Conservation (phyloP, 768 basidiomycete species). For the Gymnopilus dilepis region DNA sequence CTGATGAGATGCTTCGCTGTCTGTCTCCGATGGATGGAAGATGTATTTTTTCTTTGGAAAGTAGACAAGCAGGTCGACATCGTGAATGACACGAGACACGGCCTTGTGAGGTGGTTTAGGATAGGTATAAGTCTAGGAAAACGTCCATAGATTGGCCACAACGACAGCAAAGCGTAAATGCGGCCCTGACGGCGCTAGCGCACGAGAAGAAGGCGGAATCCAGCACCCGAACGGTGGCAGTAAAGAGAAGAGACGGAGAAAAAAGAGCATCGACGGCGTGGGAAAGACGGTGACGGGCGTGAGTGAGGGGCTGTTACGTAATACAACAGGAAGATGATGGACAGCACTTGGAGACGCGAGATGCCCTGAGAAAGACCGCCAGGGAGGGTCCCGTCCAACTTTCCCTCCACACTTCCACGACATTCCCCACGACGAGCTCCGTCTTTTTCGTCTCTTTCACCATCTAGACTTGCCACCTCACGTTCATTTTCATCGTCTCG, state of each 20-base stretch:
- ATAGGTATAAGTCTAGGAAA: background rate
- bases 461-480: conserved; percentile 33
- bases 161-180: background rate
- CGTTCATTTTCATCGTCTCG: conserved; percentile 29
- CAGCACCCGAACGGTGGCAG: background rate
- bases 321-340: conserved; percentile 19
- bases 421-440: conserved; percentile 7
- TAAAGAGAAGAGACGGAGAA: background rate
- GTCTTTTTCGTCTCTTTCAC: conserved; percentile 11
- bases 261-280: conserved; percentile 19
- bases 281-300: conserved; percentile 6
- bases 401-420: conserved; percentile 16
- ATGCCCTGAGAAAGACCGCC: conserved; percentile 23
- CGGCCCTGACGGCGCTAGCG: background rate
- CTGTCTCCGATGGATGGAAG: background rate
- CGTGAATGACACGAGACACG: conserved; percentile 13
- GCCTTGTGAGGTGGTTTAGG: background rate
- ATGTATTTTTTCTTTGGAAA: background rate
- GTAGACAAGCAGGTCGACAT: background rate
- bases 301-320: conserved; percentile 20
- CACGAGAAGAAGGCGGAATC: background rate
- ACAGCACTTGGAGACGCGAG: conserved; percentile 19
- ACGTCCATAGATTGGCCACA: no score
- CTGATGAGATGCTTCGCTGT: background rate
- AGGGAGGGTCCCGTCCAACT: conserved; percentile 2